phyloP scores from a whole-genome alignment of 176 grass and related monocot species.

The Triticum aestivum region IWGSC_CS_RefSeq_v2.1 NC_057813.1:544685897-544686396 shows the following conservation, averaged over 20 bases:
- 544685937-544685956: neutral
- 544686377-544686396: neutral
- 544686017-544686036: neutral
- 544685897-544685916: neutral
- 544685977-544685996: neutral
- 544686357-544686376: neutral
- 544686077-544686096: neutral
- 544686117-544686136: neutral
- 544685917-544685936: neutral
- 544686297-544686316: neutral
- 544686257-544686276: neutral
- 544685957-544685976: neutral
- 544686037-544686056: neutral
- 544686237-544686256: neutral
- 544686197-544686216: neutral
- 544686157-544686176: neutral
- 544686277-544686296: neutral
- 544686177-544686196: neutral
- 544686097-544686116: neutral
- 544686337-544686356: neutral
- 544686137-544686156: neutral
- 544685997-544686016: neutral
- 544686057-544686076: neutral
- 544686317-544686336: constrained; percentile 16
- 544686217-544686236: neutral